A percentile compares a stretch with the other conserved stretches of the same genome.
phyloP scores from a whole-genome alignment of 805 yeast species.

The Starmerella floricola region DNA sequence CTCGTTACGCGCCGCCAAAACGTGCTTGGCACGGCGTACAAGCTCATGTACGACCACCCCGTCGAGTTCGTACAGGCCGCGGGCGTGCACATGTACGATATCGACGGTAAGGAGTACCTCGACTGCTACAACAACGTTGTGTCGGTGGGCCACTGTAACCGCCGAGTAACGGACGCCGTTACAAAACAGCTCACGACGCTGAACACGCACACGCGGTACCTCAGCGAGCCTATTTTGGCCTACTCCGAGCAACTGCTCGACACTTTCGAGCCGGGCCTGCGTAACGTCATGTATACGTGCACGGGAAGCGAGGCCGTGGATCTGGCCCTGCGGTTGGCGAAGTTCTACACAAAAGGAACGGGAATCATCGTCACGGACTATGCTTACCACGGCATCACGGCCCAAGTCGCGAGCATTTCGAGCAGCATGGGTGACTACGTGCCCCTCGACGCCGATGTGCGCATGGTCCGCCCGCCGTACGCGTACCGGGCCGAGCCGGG shows the following conservation, averaged over 20 bases:
- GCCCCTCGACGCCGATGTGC: conserved; percentile 8
- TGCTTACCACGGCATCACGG: conserved; percentile 15
- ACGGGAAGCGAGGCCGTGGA: conserved; percentile 16
- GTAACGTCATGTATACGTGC: conserved; percentile 12
- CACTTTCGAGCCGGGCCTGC: conserved; percentile 8
- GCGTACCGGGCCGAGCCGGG: conserved; percentile 5
- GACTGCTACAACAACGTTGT: conserved; percentile 17
- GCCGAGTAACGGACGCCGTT: conserved; percentile 8
- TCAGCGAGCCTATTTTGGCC: conserved; percentile 9
- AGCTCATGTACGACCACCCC: conserved; percentile 17
- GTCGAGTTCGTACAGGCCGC: conserved; percentile 12
- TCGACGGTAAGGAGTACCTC: conserved; percentile 8
- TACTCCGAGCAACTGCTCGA: conserved; percentile 7
- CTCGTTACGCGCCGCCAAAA: conserved; percentile 5
- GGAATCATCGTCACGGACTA: conserved; percentile 13
- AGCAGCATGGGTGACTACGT: conserved; percentile 10
- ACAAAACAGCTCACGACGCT: conserved; percentile 7
- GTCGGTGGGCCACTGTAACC: conserved; percentile 15
- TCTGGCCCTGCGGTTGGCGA: conserved; percentile 11
- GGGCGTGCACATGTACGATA: conserved; percentile 11
- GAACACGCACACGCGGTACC: conserved; percentile 16
- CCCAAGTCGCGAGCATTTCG: conserved; percentile 12
- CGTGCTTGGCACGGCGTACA: conserved; percentile 14
- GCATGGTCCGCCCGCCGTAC: conserved; percentile 12
- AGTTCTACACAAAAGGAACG: conserved; percentile 14